phyloP scores from a whole-genome alignment of 225 moss, liverwort and hornwort genomes.

The Marchantia paleacea region DNA sequence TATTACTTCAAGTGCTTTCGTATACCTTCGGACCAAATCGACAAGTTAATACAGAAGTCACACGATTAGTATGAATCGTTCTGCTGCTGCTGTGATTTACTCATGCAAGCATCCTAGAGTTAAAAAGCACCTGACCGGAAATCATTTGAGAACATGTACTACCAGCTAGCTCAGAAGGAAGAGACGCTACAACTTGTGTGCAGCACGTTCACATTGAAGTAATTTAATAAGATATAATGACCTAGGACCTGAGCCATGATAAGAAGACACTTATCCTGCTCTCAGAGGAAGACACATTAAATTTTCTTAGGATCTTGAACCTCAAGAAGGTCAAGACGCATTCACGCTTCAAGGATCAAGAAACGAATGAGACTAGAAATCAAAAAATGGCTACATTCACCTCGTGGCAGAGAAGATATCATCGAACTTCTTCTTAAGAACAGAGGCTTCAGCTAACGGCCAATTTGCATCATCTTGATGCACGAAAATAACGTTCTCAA shows the following conservation, averaged over 20 bases:
- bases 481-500: conserved; percentile 97
- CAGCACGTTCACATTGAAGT: no score
- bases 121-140: neutral
- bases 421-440: conserved; percentile 96
- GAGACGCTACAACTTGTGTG: neutral
- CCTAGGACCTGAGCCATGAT: no score
- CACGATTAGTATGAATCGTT: neutral
- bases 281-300: no score
- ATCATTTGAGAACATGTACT: neutral
- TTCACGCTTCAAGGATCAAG: no score
- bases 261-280: no score
- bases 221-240: no score
- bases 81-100: neutral
- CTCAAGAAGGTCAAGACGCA: no score
- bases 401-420: conserved; percentile 99
- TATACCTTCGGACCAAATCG: conserved; percentile 61
- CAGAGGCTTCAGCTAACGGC: conserved; percentile 87
- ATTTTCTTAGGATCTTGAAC: no score
- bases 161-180: neutral
- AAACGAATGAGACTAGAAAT: conserved; percentile 3
- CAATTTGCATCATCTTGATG: conserved; percentile 99
- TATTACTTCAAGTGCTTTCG: conserved; percentile 92
- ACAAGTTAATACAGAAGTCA: neutral
- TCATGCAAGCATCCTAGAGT: neutral
- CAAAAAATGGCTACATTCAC: conserved; percentile 25